Conservation (phyloP, 2,329 filamentous ascomycete genomes). For the Gyromitra esculenta region DNA sequence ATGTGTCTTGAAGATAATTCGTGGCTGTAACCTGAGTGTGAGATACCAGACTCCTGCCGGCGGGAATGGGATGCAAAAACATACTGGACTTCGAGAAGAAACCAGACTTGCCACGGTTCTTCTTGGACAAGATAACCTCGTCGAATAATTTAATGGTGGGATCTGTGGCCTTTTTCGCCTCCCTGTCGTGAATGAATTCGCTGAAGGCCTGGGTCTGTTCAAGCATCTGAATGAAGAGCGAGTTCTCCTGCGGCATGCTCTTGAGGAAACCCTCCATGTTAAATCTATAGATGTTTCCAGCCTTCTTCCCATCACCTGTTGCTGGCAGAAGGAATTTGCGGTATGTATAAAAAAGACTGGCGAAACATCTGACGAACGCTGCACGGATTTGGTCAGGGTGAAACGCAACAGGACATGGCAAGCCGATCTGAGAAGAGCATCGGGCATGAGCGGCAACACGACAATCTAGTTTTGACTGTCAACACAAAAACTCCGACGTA, state of each 20-base stretch:
- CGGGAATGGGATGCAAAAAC: conserved; percentile 64
- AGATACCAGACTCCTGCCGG: conserved; percentile 57
- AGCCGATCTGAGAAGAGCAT: conserved; percentile 69
- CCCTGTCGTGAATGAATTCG: conserved; percentile 84
- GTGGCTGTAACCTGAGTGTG: conserved; percentile 59
- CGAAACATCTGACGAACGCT: conserved; percentile 75
- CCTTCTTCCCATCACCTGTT: conserved; percentile 70
- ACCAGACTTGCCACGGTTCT: conserved; percentile 71
- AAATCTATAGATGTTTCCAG: conserved; percentile 71
- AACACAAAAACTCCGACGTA: conserved; percentile 28
- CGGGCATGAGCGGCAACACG: conserved; percentile 67
- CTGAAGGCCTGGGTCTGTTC: conserved; percentile 78
- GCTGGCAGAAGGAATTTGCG: conserved; percentile 71
- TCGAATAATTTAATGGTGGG: conserved; percentile 80
- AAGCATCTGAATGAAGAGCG: conserved; percentile 71
- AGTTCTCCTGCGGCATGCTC: conserved; percentile 72
- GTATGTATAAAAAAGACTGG: conserved; percentile 75
- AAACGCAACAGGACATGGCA: conserved; percentile 75
- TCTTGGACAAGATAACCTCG: conserved; percentile 83
- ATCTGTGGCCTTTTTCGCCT: conserved; percentile 71
- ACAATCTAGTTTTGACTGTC: conserved; percentile 59
- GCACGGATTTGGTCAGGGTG: conserved; percentile 73
- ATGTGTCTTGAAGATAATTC: conserved; percentile 75
- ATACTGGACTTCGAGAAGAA: conserved; percentile 70
- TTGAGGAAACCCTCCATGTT: conserved; percentile 74